A percentile compares a stretch with the other conserved stretches of the same genome.
These are phyloP conservation scores for Brettanomyces anomalus DNA, from an alignment of 805 yeast species.

Conservation along the genomic window DNA sequence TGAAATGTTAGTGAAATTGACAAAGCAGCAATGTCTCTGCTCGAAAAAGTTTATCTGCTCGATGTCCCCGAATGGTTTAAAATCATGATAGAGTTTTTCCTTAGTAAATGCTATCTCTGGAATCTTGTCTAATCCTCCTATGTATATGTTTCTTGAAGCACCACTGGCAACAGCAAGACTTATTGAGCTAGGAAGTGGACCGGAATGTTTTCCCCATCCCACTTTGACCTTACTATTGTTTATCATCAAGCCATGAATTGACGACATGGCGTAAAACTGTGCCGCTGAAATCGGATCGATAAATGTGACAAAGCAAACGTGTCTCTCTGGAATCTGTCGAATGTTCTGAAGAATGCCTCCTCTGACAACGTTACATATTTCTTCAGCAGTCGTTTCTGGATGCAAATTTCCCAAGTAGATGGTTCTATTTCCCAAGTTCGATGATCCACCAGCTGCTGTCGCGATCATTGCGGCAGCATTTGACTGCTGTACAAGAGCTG, in stretches of 20 bases:
- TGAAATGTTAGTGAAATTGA: conserved; percentile 84
- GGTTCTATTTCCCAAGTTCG: conserved; percentile 87
- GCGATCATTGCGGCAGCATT: conserved; percentile 98
- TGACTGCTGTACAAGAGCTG: conserved; percentile 81
- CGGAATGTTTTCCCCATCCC: conserved; percentile 98
- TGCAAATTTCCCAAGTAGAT: conserved; percentile 87
- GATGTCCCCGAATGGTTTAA: conserved; percentile 81
- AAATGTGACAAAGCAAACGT: conserved; percentile 90
- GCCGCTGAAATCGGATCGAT: conserved; percentile 97
- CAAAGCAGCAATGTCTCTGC: conserved; percentile 82
- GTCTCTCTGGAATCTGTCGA: conserved; percentile 72
- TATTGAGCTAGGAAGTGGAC: conserved; percentile 79
- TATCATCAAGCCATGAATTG: conserved; percentile 78
- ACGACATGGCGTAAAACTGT: conserved; percentile 91
- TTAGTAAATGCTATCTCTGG: conserved; percentile 21
- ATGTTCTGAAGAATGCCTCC: conserved; percentile 89
- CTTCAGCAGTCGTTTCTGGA: conserved; percentile 81
- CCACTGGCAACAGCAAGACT: conserved; percentile 88
- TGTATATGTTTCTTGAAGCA: conserved; percentile 86
- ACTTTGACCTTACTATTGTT: conserved; percentile 82
- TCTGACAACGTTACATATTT: conserved; percentile 90
- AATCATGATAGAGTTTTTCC: conserved; percentile 57
- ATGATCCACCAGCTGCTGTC: conserved; percentile 87
- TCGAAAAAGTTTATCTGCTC: conserved; percentile 87
- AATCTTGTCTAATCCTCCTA: conserved; percentile 45